Evolutionary conservation across 805 yeast species (phyloP), one percentile per base, ranked within the genome.

Genomic region (Monosporozyma servazzii): DNA sequence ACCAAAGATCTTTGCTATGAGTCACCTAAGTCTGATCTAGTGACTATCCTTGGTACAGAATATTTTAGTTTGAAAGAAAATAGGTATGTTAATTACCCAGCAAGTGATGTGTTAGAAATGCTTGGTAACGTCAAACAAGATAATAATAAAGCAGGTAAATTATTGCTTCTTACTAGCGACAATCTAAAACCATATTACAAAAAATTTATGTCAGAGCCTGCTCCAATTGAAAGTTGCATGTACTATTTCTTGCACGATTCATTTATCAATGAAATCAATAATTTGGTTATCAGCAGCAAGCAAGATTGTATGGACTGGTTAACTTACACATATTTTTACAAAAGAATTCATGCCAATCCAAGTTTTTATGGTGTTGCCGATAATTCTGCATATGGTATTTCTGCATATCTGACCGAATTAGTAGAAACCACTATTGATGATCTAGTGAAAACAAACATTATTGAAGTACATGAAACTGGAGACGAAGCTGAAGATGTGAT

Each of bases 231-330:
- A 65, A 88, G 96, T 67, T 79, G 75, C 58, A 62, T 89, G 56
- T 77, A 76, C 51, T 67, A 71, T 17, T 68, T 70, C 50, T 56
- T 89, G 13, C 82, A 78, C 53, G 97, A 93, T 63, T 74, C 78
- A 0, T 75, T 91, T 36, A 65, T 86, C 42, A 77, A 80, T 45
- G 98, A 88, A 58, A 82, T 89, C n/a, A 78, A 86, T 37, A 77
- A 81, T 6, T 72, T 79, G 2, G 72, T 81, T 13, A 76, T 91
- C 52, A 75, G 72, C 45, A 73, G 78, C 7, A 80, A 86, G 61
- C 96, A 90, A 59, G 93, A 86, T 57, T 87, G 95, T 59, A 79
- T 93, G 53, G 96, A 91, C 60, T 88, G 96, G 95, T 62, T 93
- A 33, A 86, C 96, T 0, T 87, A 78, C 63, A 77, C 96, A 0